phyloP scores from a whole-genome alignment of 1,284 basidiomycete species.

The Tilletia indica region DNA sequence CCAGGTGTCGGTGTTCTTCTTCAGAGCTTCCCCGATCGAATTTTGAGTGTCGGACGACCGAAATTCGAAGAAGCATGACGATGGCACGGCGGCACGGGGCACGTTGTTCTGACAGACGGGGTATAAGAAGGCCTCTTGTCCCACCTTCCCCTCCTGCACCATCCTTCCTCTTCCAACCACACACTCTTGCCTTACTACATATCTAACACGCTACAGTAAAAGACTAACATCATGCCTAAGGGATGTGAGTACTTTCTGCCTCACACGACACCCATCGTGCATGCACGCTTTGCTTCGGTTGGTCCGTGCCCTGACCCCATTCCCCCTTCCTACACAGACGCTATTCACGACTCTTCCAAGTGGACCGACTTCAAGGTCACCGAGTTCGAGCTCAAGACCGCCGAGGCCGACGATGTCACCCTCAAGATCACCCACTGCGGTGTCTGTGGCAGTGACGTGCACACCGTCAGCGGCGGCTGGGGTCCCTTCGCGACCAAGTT shows the following conservation, averaged over 20 bases:
- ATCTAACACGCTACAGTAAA: not conserved
- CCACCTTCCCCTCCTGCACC: too few species aligned
- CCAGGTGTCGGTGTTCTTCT: too few species aligned
- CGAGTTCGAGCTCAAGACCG: constrained; percentile 52
- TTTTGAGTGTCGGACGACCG: too few species aligned
- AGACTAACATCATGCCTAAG: constrained; percentile 8
- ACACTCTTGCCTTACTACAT: too few species aligned
- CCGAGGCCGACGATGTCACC: constrained; percentile 48
- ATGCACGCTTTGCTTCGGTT: too few species aligned
- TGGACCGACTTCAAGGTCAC: constrained; percentile 55
- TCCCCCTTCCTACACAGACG: constrained; percentile 24
- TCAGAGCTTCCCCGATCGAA: too few species aligned
- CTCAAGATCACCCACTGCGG: constrained; percentile 51
- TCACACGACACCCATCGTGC: not conserved
- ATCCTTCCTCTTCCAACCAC: too few species aligned
- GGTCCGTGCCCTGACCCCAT: not conserved
- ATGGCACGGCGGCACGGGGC: too few species aligned
- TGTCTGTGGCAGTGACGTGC: constrained; percentile 43
- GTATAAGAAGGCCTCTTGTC: too few species aligned
- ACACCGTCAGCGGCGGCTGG: constrained; percentile 53
- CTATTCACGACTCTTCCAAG: constrained; percentile 50
- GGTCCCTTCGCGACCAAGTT: constrained; percentile 47
- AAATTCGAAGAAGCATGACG: too few species aligned
- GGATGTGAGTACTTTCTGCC: not conserved
- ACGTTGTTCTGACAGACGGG: too few species aligned